Evolutionary conservation across 129 eudicot species (phyloP).

Genomic region (Mikania micrantha): DNA sequence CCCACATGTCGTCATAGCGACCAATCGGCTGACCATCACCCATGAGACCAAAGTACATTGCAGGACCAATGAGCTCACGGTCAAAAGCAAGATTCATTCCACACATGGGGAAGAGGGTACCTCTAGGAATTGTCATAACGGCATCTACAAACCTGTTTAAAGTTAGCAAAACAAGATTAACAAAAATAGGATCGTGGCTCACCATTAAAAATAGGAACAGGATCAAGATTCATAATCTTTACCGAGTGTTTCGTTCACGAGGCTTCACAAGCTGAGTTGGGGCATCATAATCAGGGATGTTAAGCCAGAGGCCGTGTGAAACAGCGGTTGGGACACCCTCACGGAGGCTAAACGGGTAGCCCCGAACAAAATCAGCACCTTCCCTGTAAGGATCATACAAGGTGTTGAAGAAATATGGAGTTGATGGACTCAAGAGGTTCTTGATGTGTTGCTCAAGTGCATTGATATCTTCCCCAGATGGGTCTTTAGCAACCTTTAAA

Average conservation of each 20-base stretch:
- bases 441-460: constrained; percentile 72
- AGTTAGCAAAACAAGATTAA: neutral
- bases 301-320: constrained; percentile 63
- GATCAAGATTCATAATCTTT: neutral
- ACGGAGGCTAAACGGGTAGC: constrained; percentile 73
- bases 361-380: constrained; percentile 72
- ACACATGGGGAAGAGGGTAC: constrained; percentile 77
- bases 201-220: neutral
- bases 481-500: constrained; percentile 65
- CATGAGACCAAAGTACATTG: constrained; percentile 84
- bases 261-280: constrained; percentile 66
- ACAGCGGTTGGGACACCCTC: constrained; percentile 69
- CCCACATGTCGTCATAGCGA: constrained; percentile 76
- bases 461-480: constrained; percentile 61
- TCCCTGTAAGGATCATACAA: constrained; percentile 66
- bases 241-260: constrained; percentile 52
- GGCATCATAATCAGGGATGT: constrained; percentile 59
- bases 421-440: constrained; percentile 58
- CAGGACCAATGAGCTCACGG: constrained; percentile 74
- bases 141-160: constrained; percentile 59
- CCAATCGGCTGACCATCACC: constrained; percentile 78
- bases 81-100: constrained; percentile 72
- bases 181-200: neutral
- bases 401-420: constrained; percentile 75
- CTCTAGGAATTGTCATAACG: constrained; percentile 67